Evolutionary conservation across 2,329 filamentous ascomycete genomes (phyloP).

Genomic region (Lasiodiplodia theobromae): DNA sequence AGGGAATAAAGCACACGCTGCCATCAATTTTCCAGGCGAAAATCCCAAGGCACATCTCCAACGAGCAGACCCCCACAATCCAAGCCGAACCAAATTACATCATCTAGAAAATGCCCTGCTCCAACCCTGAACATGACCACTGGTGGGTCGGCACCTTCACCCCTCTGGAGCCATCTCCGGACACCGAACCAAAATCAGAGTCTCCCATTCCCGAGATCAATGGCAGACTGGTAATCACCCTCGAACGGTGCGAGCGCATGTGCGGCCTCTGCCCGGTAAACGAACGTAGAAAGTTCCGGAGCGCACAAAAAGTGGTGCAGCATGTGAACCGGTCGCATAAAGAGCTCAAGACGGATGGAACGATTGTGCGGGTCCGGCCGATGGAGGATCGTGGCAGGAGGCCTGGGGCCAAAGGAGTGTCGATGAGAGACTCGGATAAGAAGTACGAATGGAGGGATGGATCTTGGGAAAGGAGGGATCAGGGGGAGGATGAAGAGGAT

Average conservation of each 20-base stretch:
- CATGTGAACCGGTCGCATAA: not conserved
- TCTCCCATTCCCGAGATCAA: too few relatives aligned
- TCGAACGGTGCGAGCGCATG: not conserved
- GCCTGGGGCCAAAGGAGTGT: not conserved
- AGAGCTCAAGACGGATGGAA: not conserved
- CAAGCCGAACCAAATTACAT: too few relatives aligned
- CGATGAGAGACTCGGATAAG: not conserved
- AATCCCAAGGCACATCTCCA: too few relatives aligned
- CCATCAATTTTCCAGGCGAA: too few relatives aligned
- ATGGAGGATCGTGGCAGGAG: too few relatives aligned
- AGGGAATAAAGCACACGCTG: too few relatives aligned
- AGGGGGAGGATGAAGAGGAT: not conserved
- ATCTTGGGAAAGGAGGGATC: not conserved
- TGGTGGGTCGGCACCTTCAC: too few relatives aligned
- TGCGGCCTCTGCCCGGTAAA: not conserved
- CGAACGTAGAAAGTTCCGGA: not conserved
- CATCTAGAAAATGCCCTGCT: too few relatives aligned
- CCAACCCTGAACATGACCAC: too few relatives aligned
- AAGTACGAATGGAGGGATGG: not conserved
- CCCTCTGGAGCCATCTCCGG: too few relatives aligned
- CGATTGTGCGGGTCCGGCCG: not conserved
- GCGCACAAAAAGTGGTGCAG: not conserved
- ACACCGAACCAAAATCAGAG: too few relatives aligned
- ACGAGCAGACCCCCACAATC: too few relatives aligned
- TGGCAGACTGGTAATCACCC: not conserved